A percentile compares a stretch with the other conserved stretches of the same genome.
Evolutionary conservation across 2,329 filamentous ascomycete species (phyloP).

Genomic region (Chrysoporthe cubensis): DNA sequence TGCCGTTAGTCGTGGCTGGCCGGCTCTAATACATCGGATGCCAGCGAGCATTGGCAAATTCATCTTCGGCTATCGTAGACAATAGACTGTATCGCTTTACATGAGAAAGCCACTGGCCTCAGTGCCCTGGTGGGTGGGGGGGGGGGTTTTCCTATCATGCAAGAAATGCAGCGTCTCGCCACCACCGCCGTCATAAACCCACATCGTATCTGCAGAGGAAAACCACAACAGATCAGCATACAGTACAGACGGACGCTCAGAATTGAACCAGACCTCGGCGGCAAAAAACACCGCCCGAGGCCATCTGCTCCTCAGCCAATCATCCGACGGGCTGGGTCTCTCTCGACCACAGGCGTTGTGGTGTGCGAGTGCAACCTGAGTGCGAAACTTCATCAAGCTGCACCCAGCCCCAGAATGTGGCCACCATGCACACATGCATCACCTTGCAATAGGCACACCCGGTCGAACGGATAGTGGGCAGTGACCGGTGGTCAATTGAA

Average conservation of each 20-base stretch:
- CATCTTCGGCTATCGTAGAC: neutral
- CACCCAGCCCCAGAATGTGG: neutral
- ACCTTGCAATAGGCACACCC: neutral
- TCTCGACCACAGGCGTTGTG: neutral
- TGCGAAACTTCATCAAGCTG: neutral
- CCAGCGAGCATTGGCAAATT: neutral
- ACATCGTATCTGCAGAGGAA: constrained; percentile 8
- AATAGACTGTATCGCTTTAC: neutral
- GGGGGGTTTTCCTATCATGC: neutral
- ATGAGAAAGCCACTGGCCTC: neutral
- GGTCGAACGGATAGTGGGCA: neutral
- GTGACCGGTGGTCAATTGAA: neutral
- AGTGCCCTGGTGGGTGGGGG: neutral
- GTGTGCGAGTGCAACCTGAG: constrained; percentile 12
- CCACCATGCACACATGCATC: neutral
- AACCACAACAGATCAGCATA: neutral
- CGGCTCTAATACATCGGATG: neutral
- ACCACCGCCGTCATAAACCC: constrained; percentile 14
- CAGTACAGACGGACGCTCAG: neutral
- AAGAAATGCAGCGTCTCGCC: constrained; percentile 1
- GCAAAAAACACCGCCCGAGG: neutral
- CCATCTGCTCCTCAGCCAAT: neutral
- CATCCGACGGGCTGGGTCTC: neutral
- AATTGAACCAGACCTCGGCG: neutral
- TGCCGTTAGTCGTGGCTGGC: neutral